These are phyloP conservation scores for Daldinia caldariorum DNA, from an alignment of 495 filamentous ascomycete genomes.

Conservation along the genomic window DNA sequence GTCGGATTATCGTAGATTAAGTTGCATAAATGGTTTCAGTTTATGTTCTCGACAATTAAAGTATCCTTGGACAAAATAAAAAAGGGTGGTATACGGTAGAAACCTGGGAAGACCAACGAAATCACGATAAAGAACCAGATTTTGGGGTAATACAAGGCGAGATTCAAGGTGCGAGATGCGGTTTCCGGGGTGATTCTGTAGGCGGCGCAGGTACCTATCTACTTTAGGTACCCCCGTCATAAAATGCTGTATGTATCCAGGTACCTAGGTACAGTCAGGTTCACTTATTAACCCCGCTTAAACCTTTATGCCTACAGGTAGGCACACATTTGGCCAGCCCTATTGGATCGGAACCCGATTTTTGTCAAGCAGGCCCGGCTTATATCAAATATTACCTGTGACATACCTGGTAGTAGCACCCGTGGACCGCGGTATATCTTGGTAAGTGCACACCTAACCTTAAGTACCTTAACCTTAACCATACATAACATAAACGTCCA, in stretches of 20 bases:
- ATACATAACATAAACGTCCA: not conserved
- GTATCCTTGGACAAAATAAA: not conserved
- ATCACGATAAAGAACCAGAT: slow-evolving; percentile 1
- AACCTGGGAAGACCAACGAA: not conserved
- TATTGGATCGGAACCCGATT: slow-evolving; percentile 2
- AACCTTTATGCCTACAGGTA: not conserved
- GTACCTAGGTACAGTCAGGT: not conserved
- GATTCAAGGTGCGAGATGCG: slow-evolving; percentile 2
- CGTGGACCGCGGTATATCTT: not conserved
- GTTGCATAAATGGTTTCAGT: not conserved
- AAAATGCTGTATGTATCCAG: not conserved
- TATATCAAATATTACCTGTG: not conserved
- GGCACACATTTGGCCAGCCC: slow-evolving; percentile 1
- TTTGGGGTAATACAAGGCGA: slow-evolving; percentile 9
- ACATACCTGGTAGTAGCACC: not conserved
- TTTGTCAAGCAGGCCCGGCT: not conserved
- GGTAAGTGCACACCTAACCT: slow-evolving; percentile 1
- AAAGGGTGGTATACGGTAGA: not conserved
- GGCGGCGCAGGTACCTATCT: slow-evolving; percentile 2
- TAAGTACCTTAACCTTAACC: not conserved
- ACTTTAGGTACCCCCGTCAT: not conserved
- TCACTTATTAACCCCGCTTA: not conserved
- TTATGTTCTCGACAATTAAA: not conserved
- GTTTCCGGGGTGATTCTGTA: slow-evolving; percentile 10
- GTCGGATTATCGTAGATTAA: not conserved